These are phyloP conservation scores for Tetrastigma voinierianum DNA, from an alignment of 164 flowering plant species.

Conservation along the genomic window DNA sequence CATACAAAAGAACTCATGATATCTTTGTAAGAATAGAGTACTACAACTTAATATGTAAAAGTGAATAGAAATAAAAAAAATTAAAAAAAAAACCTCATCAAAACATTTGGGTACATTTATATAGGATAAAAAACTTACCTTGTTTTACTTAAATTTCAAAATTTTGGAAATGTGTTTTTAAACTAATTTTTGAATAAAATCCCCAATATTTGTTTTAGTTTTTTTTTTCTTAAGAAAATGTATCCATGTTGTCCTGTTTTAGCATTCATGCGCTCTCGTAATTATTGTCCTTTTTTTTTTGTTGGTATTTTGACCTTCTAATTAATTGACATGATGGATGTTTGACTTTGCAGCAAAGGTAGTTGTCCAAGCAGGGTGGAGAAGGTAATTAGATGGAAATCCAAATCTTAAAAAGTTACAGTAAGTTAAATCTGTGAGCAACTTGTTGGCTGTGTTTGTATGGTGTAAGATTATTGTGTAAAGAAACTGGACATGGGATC, in stretches of 20 bases:
- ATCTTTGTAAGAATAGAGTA: too few relatives aligned
- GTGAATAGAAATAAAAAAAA: too few relatives aligned
- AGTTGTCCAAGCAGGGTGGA: slow-evolving; percentile 54
- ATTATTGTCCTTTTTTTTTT: not conserved
- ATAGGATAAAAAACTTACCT: too few relatives aligned
- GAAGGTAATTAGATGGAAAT: slow-evolving; percentile 40
- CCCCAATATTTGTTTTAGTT: too few relatives aligned
- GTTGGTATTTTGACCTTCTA: not conserved
- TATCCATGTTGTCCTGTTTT: not conserved
- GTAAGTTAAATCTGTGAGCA: slow-evolving; percentile 6
- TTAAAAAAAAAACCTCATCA: too few relatives aligned
- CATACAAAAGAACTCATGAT: too few relatives aligned
- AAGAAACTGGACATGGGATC: slow-evolving; percentile 18
- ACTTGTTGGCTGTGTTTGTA: slow-evolving; percentile 6
- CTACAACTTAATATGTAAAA: too few relatives aligned
- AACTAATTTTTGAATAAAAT: too few relatives aligned
- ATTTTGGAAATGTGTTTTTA: too few relatives aligned
- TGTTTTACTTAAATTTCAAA: too few relatives aligned
- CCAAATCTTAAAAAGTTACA: not conserved
- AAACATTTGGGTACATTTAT: too few relatives aligned
- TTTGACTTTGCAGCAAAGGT: slow-evolving; percentile 44
- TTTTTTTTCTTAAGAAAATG: too few relatives aligned
- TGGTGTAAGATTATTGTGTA: slow-evolving; percentile 19
- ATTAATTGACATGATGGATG: not conserved
- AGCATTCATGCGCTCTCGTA: not conserved